phyloP scores from a whole-genome alignment of 352 stramenopile species.

The Pythium chondricola region DNA sequence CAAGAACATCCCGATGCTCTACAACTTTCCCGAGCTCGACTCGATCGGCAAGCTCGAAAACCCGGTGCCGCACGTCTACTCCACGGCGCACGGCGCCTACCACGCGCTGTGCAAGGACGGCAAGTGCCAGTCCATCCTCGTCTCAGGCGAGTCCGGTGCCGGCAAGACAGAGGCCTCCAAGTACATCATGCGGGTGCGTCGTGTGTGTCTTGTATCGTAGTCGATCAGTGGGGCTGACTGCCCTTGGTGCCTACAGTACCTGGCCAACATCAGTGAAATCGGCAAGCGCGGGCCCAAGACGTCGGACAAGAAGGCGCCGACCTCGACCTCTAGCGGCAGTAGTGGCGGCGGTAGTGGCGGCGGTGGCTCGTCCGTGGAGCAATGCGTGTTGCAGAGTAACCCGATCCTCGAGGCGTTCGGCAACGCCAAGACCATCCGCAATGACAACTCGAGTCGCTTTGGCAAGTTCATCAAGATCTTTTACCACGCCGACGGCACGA shows the following conservation, averaged over 20 bases:
- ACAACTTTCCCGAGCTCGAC: conserved; percentile 88
- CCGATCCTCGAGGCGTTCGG: conserved; percentile 90
- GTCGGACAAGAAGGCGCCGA: conserved; percentile 24
- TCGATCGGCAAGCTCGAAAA: conserved; percentile 84
- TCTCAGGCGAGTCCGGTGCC: conserved; percentile 82
- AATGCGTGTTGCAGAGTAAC: conserved; percentile 91
- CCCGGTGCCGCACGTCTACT: conserved; percentile 82
- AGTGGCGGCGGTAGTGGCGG: conserved; percentile 4
- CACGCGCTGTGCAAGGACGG: conserved; percentile 67
- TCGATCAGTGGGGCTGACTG: background rate
- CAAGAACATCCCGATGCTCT: conserved; percentile 91
- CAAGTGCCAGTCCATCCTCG: conserved; percentile 85
- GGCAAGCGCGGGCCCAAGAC: conserved; percentile 68
- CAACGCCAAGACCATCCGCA: conserved; percentile 93
- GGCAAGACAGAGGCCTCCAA: conserved; percentile 89
- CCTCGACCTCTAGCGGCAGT: too few relatives aligned
- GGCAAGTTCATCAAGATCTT: conserved; percentile 96
- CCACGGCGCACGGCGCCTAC: conserved; percentile 76
- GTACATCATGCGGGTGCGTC: conserved; percentile 84
- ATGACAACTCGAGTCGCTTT: conserved; percentile 96
- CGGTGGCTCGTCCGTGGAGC: conserved; percentile 73
- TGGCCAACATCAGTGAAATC: conserved; percentile 88
- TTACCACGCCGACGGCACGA: conserved; percentile 88
- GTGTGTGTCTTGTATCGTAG: background rate
- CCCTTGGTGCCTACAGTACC: conserved; percentile 40